Base-by-base conservation (phyloP, 2,329 filamentous ascomycete genomes). In the Aureobasidium uvarum region DNA sequence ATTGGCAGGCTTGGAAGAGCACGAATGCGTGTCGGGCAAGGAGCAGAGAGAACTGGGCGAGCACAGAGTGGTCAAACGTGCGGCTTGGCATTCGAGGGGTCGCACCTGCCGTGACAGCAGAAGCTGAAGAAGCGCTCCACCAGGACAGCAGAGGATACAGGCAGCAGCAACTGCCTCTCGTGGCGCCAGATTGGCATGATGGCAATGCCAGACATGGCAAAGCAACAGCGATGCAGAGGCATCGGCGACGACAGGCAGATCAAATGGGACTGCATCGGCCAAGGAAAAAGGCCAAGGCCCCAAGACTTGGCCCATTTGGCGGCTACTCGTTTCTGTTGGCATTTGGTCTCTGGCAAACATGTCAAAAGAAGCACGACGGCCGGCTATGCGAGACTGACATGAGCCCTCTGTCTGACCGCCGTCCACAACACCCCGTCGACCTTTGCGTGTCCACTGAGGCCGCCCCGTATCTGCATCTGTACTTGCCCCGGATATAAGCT, bases 351-450 rank as follows among this genome's bases (percentile, higher is more conserved):
- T 50, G 58, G 58, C 58, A 62, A 46, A 31, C 58, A 62, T 62
- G 58, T 62, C 58, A 62, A 62, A 62, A 62, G 58, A 51, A 62
- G 45, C 58, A 39, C 58, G 33, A 51, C 33, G 58, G 58, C 58
- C 58, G 58, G 58, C 7, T 46, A 62, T 62, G 58, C 58, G 58
- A 28, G 43, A 38, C 58, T 62, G 58, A 51, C 45, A 62, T 62
- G 58, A 62, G 58, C 33, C 25, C 20, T 51, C 14, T 41, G 18
- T 51, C 45, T 51, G 58, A 50, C 39, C 33, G 43, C 23, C 43
- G 45, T 20, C 58, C 41, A 62, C 41, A 62, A 6, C 58, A 62
- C 3, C 8, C 16, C 45, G 45, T 51, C 45, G 58, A 62, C 43
- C 33, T 39, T 41, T 46, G 45, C 56, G 56, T 60, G 56, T 60